A percentile compares a stretch with the other conserved stretches of the same genome.
These are phyloP conservation scores for Pleurostoma richardsiae DNA, from an alignment of 2,329 filamentous ascomycete genomes.

Conservation along the genomic window DNA sequence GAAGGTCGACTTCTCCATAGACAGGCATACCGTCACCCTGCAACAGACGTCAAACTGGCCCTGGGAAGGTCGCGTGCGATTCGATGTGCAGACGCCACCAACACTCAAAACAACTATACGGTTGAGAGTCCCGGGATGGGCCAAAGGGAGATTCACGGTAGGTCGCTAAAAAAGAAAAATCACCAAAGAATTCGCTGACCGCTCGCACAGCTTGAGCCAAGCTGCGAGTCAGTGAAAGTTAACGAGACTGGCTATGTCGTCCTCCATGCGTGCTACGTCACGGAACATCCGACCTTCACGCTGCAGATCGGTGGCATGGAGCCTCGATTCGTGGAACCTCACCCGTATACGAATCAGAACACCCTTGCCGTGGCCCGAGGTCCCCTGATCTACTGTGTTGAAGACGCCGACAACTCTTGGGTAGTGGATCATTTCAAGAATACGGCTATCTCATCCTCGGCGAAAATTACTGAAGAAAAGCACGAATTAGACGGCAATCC, in stretches of 20 bases:
- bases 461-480: conserved; percentile 8
- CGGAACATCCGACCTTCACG: no score
- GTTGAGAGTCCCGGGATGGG: conserved; percentile 52
- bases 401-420: conserved; percentile 52
- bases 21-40: conserved; percentile 10
- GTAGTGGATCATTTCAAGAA: conserved; percentile 48
- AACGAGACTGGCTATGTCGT: no score
- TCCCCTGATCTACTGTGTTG: conserved; percentile 55
- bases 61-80: conserved; percentile 45
- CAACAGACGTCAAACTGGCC: conserved; percentile 49
- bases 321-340: conserved; percentile 43
- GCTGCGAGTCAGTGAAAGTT: conserved; percentile 19
- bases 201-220: conserved; percentile 22
- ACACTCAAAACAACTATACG: conserved; percentile 31
- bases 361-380: conserved; percentile 48
- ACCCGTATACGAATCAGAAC: conserved; percentile 50
- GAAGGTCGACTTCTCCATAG: conserved; percentile 26
- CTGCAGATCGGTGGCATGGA: conserved; percentile 3
- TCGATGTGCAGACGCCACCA: conserved; percentile 28
- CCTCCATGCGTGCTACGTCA: no score
- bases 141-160: conserved; percentile 9
- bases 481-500: conserved; percentile 10
- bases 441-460: conserved; percentile 19
- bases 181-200: no score
- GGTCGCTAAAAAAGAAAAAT: no score